phyloP scores from a whole-genome alignment of 495 filamentous ascomycete genomes.

The Aspergillus campestris region DNA sequence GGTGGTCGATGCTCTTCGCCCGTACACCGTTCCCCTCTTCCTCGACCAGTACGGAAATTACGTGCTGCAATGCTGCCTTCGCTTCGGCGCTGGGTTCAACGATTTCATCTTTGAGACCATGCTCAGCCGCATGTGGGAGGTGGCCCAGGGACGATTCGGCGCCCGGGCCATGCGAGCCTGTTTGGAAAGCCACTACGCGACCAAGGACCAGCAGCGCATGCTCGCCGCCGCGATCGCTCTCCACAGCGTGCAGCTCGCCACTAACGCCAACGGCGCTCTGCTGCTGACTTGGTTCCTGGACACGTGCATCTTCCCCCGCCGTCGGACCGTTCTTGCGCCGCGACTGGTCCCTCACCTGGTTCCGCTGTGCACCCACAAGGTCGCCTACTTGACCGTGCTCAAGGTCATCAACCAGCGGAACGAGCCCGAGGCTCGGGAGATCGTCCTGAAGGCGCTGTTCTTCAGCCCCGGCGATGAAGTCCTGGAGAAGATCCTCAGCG shows the following conservation, averaged over 20 bases:
- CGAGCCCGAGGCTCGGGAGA: slow-evolving; percentile 88
- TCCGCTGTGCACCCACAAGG: slow-evolving; percentile 96
- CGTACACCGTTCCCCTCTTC: slow-evolving; percentile 84
- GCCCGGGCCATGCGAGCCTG: slow-evolving; percentile 95
- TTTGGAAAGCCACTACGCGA: slow-evolving; percentile 90
- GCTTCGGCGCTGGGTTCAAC: slow-evolving; percentile 81
- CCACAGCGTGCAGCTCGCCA: slow-evolving; percentile 93
- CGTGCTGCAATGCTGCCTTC: slow-evolving; percentile 89
- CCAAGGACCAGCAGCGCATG: slow-evolving; percentile 91
- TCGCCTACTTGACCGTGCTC: slow-evolving; percentile 91
- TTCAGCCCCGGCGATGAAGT: slow-evolving; percentile 84
- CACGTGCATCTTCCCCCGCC: slow-evolving; percentile 90
- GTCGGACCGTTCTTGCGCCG: slow-evolving; percentile 86
- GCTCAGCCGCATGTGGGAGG: slow-evolving; percentile 90
- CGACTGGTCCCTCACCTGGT: slow-evolving; percentile 93
- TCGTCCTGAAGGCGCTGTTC: slow-evolving; percentile 85
- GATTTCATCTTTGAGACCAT: slow-evolving; percentile 97
- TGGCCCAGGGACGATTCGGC: slow-evolving; percentile 88
- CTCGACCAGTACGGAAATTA: slow-evolving; percentile 98
- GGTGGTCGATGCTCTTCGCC: slow-evolving; percentile 73
- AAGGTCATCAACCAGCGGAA: slow-evolving; percentile 98
- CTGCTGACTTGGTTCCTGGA: slow-evolving; percentile 97
- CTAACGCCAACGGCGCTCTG: slow-evolving; percentile 91
- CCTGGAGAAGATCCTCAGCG: slow-evolving; percentile 82
- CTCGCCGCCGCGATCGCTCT: slow-evolving; percentile 90